Evolutionary conservation across 2,329 filamentous ascomycete genomes (phyloP).

Genomic region (Cladosporium halotolerans): DNA sequence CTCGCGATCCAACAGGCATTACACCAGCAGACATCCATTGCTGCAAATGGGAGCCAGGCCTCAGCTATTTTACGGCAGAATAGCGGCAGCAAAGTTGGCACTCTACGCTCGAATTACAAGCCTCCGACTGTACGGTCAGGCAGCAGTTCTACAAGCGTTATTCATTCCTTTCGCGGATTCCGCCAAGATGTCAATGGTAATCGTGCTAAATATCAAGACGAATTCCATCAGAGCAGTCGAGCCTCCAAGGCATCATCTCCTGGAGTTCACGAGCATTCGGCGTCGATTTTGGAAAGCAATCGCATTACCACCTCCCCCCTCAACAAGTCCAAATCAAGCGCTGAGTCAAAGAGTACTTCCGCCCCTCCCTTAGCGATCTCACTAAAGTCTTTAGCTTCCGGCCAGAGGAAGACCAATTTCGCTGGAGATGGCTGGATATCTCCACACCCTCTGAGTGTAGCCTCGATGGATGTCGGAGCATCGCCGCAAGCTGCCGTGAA

Average conservation of each 20-base stretch:
- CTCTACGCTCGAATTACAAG: not conserved
- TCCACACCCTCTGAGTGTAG: constrained; percentile 27
- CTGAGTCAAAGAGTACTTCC: no score
- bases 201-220: no score
- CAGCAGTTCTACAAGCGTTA: not conserved
- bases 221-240: not conserved
- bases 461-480: constrained; percentile 15
- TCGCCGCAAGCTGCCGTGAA: constrained; percentile 21
- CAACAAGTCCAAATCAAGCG: no score
- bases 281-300: no score
- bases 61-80: not conserved
- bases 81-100: not conserved
- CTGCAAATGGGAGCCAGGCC: no score
- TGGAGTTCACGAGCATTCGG: not conserved
- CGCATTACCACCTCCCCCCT: no score
- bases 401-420: constrained; percentile 18
- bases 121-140: constrained; percentile 1
- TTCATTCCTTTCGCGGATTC: not conserved
- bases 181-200: not conserved
- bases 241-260: not conserved
- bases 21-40: no score
- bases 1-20: no score
- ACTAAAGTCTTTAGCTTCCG: not conserved
- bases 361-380: not conserved
- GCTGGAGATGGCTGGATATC: constrained; percentile 30